Conservation (phyloP, 345 rosid genomes). For the Brassica juncea region DNA sequence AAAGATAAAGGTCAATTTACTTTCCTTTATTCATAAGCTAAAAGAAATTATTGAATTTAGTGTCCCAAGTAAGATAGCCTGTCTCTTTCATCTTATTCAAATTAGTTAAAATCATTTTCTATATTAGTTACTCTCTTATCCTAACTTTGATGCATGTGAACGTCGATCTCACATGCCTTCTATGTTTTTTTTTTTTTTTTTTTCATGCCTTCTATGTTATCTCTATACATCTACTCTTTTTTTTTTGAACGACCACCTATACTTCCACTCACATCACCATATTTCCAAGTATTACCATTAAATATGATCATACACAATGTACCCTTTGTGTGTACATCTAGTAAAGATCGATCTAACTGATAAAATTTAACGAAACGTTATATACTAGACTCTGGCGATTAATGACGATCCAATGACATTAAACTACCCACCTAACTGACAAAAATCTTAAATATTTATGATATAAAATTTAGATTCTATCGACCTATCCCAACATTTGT, state of each 20-base stretch:
- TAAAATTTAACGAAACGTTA: constrained; percentile 4
- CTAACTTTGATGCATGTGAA: constrained; percentile 44
- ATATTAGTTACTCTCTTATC: constrained; percentile 10
- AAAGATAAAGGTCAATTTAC: constrained; percentile 41
- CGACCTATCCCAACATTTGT: constrained; percentile 21
- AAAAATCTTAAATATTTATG: constrained; percentile 20
- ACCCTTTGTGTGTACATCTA: constrained; percentile 28
- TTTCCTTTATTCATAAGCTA: constrained; percentile 42
- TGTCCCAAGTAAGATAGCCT: constrained; percentile 28
- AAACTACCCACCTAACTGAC: constrained; percentile 24
- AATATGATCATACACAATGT: constrained; percentile 30
- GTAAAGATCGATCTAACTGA: constrained; percentile 13
- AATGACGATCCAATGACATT: constrained; percentile 15
- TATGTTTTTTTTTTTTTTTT: not conserved
- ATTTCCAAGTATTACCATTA: not conserved
- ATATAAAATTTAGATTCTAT: constrained; percentile 19
- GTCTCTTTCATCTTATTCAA: constrained; percentile 34
- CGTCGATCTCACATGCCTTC: constrained; percentile 33
- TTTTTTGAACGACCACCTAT: no score
- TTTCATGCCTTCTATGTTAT: constrained; percentile 29
- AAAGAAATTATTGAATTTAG: constrained; percentile 41
- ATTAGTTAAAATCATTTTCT: constrained; percentile 29
- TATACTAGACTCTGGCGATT: constrained; percentile 7
- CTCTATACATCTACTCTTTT: constrained; percentile 1
- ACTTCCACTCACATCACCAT: constrained; percentile 6